These are phyloP conservation scores for Chlorella sp. DNA, from an alignment of 139 green algal species.

Conservation along the genomic window DNA sequence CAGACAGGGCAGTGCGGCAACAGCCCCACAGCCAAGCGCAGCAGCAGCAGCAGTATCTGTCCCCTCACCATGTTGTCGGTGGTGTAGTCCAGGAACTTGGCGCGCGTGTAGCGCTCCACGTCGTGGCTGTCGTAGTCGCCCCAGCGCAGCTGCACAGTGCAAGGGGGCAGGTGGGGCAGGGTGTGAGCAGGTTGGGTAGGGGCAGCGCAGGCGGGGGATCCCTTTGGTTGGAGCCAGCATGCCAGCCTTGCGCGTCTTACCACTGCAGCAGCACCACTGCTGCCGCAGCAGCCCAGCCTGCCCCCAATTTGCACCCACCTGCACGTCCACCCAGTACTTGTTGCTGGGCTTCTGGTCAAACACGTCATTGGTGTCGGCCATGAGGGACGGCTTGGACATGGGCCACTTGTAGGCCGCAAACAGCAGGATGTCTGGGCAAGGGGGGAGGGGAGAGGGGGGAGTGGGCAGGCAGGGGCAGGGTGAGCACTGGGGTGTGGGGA, in stretches of 20 bases:
- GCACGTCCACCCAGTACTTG: slow-evolving; percentile 99
- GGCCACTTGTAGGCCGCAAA: slow-evolving; percentile 98
- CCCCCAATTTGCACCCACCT: slow-evolving; percentile 70
- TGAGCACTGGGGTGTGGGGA: not conserved
- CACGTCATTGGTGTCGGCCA: slow-evolving; percentile 94
- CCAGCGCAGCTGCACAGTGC: slow-evolving; percentile 72
- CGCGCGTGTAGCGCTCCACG: slow-evolving; percentile 98
- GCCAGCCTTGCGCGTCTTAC: too few species aligned
- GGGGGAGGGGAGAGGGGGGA: slow-evolving; percentile 19
- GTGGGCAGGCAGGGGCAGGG: not conserved
- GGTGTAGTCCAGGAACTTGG: slow-evolving; percentile 99
- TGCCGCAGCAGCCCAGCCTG: not conserved
- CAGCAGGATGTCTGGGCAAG: slow-evolving; percentile 95
- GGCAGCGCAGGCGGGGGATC: too few species aligned
- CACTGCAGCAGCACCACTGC: too few species aligned
- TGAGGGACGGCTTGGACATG: slow-evolving; percentile 94
- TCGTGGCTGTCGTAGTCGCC: slow-evolving; percentile 99
- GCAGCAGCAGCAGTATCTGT: slow-evolving; percentile 53
- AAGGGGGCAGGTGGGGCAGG: not conserved
- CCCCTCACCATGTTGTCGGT: slow-evolving; percentile 93
- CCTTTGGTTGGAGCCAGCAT: too few species aligned
- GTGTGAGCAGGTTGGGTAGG: too few species aligned
- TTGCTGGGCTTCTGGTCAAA: slow-evolving; percentile 97
- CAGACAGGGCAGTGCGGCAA: too few species aligned
- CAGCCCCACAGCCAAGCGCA: too few species aligned